Conservation (phyloP, 2,329 filamentous ascomycete species). For the Apiospora malaysiana region DNA sequence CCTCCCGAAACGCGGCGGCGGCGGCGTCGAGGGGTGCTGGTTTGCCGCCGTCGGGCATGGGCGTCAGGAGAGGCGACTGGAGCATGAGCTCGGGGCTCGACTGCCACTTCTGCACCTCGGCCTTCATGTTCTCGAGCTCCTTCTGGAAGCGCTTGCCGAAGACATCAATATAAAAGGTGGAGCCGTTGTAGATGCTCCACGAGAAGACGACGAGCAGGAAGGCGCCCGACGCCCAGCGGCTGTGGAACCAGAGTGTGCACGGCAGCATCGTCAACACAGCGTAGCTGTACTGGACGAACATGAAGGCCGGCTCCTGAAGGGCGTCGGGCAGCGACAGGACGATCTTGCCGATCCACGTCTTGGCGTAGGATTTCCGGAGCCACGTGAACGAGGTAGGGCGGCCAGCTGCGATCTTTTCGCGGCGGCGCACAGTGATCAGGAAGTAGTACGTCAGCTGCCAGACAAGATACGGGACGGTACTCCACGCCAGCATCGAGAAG, state of each 20-base stretch:
- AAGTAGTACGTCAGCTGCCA: constrained; percentile 96
- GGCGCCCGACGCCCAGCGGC: constrained; percentile 74
- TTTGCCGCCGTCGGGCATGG: constrained; percentile 36
- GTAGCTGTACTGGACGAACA: constrained; percentile 93
- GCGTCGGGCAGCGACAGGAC: constrained; percentile 77
- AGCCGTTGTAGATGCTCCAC: constrained; percentile 96
- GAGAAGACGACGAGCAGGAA: constrained; percentile 86
- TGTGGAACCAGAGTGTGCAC: constrained; percentile 94
- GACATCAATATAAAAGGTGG: constrained; percentile 97
- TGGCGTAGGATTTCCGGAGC: constrained; percentile 89
- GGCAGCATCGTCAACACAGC: constrained; percentile 93
- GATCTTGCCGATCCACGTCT: constrained; percentile 84
- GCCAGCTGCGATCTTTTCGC: constrained; percentile 93
- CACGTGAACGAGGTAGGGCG: constrained; percentile 97
- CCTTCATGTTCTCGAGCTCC: constrained; percentile 87
- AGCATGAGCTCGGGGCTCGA: constrained; percentile 56
- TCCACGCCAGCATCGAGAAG: constrained; percentile 89
- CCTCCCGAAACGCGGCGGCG: constrained; percentile 22
- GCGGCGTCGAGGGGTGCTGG: constrained; percentile 30
- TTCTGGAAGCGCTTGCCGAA: constrained; percentile 97
- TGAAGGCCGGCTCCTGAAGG: constrained; percentile 89
- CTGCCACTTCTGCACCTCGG: constrained; percentile 91
- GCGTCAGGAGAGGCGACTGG: constrained; percentile 46
- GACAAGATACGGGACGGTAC: constrained; percentile 86
- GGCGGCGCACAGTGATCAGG: constrained; percentile 92